Percentiles rank a stretch among this genome's conserved stretches.
These are phyloP conservation scores for Fusarium fujikuroi DNA, from an alignment of 2,329 filamentous ascomycete species.

Conservation along the genomic window DNA sequence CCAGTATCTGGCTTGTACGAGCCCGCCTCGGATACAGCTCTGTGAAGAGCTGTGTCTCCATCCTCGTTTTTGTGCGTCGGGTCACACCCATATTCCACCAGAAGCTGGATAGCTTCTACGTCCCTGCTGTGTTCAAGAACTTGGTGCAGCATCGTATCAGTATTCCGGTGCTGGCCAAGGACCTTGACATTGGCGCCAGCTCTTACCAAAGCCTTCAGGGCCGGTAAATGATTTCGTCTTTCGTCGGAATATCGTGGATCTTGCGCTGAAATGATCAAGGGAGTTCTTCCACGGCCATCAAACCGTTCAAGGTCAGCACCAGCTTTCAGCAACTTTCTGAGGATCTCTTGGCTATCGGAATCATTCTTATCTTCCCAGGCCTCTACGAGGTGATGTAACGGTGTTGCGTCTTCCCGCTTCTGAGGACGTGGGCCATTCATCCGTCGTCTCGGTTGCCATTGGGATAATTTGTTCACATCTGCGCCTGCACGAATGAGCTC, in stretches of 20 bases:
- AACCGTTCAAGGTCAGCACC: constrained; percentile 24
- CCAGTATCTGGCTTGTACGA: not conserved
- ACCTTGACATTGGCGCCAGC: constrained; percentile 12
- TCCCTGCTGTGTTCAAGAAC: not conserved
- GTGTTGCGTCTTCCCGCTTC: not conserved
- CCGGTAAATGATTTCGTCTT: not conserved
- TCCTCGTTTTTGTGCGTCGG: not conserved
- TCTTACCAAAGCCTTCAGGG: constrained; percentile 15
- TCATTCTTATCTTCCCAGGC: constrained; percentile 17
- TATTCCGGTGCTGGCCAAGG: fast-evolving
- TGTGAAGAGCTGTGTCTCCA: constrained; percentile 1
- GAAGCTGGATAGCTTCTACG: constrained; percentile 8
- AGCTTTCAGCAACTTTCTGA: constrained; percentile 22
- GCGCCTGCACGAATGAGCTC: constrained; percentile 29
- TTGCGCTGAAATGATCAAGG: not conserved
- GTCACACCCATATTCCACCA: constrained; percentile 30
- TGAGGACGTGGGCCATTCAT: not conserved
- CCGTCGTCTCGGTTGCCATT: not conserved
- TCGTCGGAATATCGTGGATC: not conserved
- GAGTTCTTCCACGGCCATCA: not conserved
- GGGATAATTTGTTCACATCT: constrained; percentile 12
- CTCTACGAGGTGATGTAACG: constrained; percentile 13
- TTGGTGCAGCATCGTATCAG: constrained; percentile 6
- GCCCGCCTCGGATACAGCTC: not conserved
- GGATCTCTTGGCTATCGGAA: constrained; percentile 3